Base-by-base conservation (phyloP, 2,329 filamentous ascomycete species). In the Chalara sp. region DNA sequence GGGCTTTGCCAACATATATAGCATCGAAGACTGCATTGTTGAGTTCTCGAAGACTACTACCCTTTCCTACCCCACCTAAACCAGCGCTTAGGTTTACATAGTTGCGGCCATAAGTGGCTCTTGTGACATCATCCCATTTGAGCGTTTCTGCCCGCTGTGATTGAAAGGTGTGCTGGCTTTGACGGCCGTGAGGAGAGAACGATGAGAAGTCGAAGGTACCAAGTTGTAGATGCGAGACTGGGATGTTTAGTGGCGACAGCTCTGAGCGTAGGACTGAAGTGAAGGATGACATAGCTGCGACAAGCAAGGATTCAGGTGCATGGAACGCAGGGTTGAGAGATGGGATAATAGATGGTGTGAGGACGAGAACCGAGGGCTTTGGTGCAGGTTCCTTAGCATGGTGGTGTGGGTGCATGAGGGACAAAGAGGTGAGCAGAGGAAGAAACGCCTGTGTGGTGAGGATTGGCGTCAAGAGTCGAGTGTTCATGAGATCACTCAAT, bases 11-110 rank as follows among this genome's bases (percentile, higher is more conserved):
- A 42, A 81, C 78, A 56, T 88, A 84, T 49, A 97, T 79, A 33
- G 93, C 88, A 65, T 97, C 92, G 65, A 96, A 95, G 7, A 99
- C 85, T 2, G 87, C 84, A 63, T 89, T 85, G 69, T 97, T 88
- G 49, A 99, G 76, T 56, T 87, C 83, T 32, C 88, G 78, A 44
- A 95, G 74, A 4, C 86, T 83, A 54, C 83, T 90, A 4, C 64
- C 65, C 44, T 58, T 61, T 2, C 58, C 59, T 6, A 58, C 10
- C 6, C 53, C 52, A 12, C 76, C 79, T 67, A 78, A 75, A 44
- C 66, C 63, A 40, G 61, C 58, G 48, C 77, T 74, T 6, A 76
- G 74, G 4, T 78, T 74, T 60, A 81, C 76, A 65, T 79, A 86
- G 65, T 84, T 84, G 56, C 74, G 72, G 31, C 75, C 81, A 65